A percentile compares a stretch with the other conserved stretches of the same genome.
These are phyloP conservation scores for Huntiella savannae DNA, from an alignment of 2,329 filamentous ascomycete genomes.

Conservation along the genomic window DNA sequence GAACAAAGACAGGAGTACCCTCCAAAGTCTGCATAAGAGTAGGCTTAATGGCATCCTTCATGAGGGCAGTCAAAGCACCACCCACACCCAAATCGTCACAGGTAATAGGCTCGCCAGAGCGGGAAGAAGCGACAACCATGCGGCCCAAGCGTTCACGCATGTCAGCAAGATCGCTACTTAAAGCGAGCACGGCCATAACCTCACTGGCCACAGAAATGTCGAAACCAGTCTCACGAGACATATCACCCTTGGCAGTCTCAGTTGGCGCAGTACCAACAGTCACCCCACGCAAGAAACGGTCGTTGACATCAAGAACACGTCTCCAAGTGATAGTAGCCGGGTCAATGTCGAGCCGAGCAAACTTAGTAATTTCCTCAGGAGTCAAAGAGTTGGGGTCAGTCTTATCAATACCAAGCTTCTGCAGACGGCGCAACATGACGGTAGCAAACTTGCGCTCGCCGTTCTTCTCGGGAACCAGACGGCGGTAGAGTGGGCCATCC, in stretches of 20 bases:
- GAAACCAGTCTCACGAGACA: slow-evolving; percentile 76
- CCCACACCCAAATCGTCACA: slow-evolving; percentile 90
- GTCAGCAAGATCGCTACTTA: slow-evolving; percentile 72
- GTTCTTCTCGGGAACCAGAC: slow-evolving; percentile 77
- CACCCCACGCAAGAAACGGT: slow-evolving; percentile 76
- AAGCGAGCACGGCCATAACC: slow-evolving; percentile 92
- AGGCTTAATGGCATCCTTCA: slow-evolving; percentile 97
- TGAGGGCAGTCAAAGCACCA: slow-evolving; percentile 79
- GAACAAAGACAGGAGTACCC: slow-evolving; percentile 91
- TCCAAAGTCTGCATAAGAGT: slow-evolving; percentile 98
- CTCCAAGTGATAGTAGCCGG: slow-evolving; percentile 95
- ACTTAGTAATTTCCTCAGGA: slow-evolving; percentile 67
- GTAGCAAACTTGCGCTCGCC: slow-evolving; percentile 73
- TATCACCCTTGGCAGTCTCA: slow-evolving; percentile 48
- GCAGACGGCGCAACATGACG: slow-evolving; percentile 79
- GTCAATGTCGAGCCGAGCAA: slow-evolving; percentile 91
- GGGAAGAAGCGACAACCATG: slow-evolving; percentile 88
- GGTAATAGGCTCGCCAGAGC: slow-evolving; percentile 72
- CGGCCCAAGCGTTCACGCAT: slow-evolving; percentile 84
- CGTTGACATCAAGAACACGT: slow-evolving; percentile 90
- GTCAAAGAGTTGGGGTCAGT: slow-evolving; percentile 82
- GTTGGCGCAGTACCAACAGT: slow-evolving; percentile 77
- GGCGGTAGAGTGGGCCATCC: slow-evolving; percentile 68
- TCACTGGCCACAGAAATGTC: slow-evolving; percentile 96
- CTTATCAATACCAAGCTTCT: slow-evolving; percentile 93